Conservation (phyloP, 2,329 filamentous ascomycete genomes). For the Colletotrichum sp. region DNA sequence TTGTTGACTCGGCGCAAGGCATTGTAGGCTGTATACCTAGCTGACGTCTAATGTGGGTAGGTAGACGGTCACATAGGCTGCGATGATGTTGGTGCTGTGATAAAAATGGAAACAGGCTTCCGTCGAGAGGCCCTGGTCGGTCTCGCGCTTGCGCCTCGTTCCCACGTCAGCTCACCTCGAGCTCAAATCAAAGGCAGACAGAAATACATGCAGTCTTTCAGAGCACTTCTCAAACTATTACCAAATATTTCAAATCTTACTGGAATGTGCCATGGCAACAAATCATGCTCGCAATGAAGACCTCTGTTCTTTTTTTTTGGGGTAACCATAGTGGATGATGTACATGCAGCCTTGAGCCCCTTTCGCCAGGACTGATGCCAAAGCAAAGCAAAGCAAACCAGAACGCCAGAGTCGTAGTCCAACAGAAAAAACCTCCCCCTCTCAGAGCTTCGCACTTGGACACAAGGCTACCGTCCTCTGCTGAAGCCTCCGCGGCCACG, state of each 20-base stretch:
- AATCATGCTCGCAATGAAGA: background rate
- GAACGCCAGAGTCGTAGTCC: slow-evolving; percentile 20
- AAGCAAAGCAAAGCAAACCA: slow-evolving; percentile 22
- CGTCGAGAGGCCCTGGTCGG: background rate
- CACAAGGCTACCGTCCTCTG: slow-evolving; percentile 15
- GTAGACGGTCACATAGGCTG: background rate
- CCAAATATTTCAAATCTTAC: too few species aligned
- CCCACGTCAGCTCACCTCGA: background rate
- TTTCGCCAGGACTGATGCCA: slow-evolving; percentile 12
- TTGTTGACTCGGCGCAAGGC: background rate
- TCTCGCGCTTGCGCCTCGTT: background rate
- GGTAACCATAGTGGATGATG: slow-evolving; percentile 17
- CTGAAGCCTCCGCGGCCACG: slow-evolving; percentile 22
- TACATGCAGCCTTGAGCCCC: slow-evolving; percentile 16
- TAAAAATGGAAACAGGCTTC: background rate
- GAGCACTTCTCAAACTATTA: background rate
- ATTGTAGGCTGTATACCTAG: background rate
- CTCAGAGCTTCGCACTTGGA: background rate
- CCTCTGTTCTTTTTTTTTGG: slow-evolving; percentile 14
- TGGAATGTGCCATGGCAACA: background rate
- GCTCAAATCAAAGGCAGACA: background rate
- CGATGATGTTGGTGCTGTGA: background rate
- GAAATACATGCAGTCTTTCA: background rate
- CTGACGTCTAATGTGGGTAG: background rate
- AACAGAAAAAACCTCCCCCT: slow-evolving; percentile 18